phyloP scores from a whole-genome alignment of 441 rosid species.

The Erodium chrysanthum region DNA sequence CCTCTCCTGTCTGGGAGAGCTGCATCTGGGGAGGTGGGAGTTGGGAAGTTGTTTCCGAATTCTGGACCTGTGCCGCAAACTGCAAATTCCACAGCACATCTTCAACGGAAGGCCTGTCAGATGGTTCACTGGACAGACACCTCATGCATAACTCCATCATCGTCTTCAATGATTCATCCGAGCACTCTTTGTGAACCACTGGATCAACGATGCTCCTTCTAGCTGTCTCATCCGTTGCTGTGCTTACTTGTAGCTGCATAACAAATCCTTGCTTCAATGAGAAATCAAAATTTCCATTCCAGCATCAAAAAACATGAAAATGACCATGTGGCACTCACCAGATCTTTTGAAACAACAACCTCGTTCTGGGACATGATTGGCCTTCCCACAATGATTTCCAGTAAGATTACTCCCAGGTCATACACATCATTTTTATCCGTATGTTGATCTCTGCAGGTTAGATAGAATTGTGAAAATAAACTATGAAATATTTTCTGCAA shows the following conservation, averaged over 20 bases:
- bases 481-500: neutral
- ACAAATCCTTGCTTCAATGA: neutral
- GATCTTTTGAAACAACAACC: conserved; percentile 29
- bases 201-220: conserved; percentile 39
- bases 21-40: neutral
- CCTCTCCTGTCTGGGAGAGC: neutral
- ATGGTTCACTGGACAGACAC: conserved; percentile 30
- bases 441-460: conserved; percentile 24
- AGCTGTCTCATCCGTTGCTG: conserved; percentile 26
- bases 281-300: neutral
- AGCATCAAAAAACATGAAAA: neutral
- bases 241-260: conserved; percentile 36
- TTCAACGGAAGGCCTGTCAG: conserved; percentile 40
- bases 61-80: conserved; percentile 49
- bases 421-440: conserved; percentile 33
- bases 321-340: conserved; percentile 26
- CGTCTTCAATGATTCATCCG: conserved; percentile 40
- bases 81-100: conserved; percentile 54
- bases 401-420: conserved; percentile 47
- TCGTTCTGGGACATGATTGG: conserved; percentile 32
- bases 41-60: conserved; percentile 10
- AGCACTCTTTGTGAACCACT: conserved; percentile 33
- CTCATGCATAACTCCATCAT: conserved; percentile 37
- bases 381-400: conserved; percentile 46
- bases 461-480: neutral